These are phyloP conservation scores for Pinus albicaulis DNA, from an alignment of 75 land plant genomes.

Conservation along the genomic window DNA sequence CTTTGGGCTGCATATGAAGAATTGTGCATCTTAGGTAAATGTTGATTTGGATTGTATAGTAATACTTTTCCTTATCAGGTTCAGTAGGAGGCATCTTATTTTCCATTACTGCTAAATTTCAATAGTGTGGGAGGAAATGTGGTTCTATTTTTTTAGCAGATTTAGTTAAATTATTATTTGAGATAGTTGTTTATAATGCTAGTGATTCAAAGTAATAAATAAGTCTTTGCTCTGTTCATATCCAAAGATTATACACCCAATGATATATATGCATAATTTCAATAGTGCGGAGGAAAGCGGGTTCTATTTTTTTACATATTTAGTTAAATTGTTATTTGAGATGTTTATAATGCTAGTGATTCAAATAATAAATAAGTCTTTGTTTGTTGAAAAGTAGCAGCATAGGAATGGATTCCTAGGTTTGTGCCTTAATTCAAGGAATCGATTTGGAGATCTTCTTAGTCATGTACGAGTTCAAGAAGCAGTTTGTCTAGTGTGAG, in stretches of 20 bases:
- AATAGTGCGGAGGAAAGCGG: too few species aligned
- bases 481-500: too few species aligned
- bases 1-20: slow-evolving; percentile 98
- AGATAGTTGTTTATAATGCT: neutral
- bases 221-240: neutral
- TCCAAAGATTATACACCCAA: neutral
- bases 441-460: too few species aligned
- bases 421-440: too few species aligned
- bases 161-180: neutral
- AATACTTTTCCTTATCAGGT: neutral
- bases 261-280: neutral
- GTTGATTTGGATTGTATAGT: neutral
- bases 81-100: neutral
- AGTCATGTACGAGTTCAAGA: too few species aligned
- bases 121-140: neutral
- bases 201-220: neutral
- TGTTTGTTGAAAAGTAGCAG: too few species aligned
- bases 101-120: neutral
- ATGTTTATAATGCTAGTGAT: too few species aligned
- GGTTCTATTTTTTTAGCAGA: neutral
- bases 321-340: too few species aligned
- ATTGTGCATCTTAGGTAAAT: slow-evolving; percentile 75
- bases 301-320: too few species aligned
- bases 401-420: too few species aligned
- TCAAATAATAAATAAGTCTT: too few species aligned